Evolutionary conservation across 371 early-diverging fungal species (phyloP), one percentile per base, ranked within the genome.

Genomic region (Mucor velutinosus): DNA sequence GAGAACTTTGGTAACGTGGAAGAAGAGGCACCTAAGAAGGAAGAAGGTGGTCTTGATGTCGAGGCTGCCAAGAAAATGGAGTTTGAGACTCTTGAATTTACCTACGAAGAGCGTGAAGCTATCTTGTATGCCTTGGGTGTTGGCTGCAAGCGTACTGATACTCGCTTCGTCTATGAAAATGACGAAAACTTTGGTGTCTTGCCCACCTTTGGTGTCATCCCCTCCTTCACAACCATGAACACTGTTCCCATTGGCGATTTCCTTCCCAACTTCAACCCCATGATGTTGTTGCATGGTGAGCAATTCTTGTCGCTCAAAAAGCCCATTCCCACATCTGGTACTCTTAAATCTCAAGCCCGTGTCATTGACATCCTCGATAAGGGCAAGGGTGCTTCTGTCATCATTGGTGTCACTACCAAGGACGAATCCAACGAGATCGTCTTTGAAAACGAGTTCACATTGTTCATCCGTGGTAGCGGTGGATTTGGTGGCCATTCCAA

Each of bases 281-380:
- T 97, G 97, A 94, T 95, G 95, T 87, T 99, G 68, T 86, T 99
- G 64, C 99, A 99, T 79, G 99, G 98, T 66, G 98, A 99, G 79
- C 98, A 99, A 81, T 97, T 90, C 85, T 79, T 96, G 58, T 90
- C 93, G 67, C 71, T 97, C 63, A 85, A 92, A 76, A 88, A 87
- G 67, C 93, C 95, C 30, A 79, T 97, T 25, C 96, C 97, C 27
- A 90, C 94, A 51, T 74, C 83, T 19, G 97, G 94, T 65, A 90
- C 82, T 33, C 80, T 99, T 56, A 86, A 78, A 60, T 90, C 93
- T 67, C 87, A 87, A 32, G 87, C 93, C 60, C 87, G 85, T 71
- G 73, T 97, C 55, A 83, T 99, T 63, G 98, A 97, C 66, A 90
- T 99, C 61, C 84, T 95, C 65, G 97, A 99, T 83, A 99, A 97